Base-by-base conservation (phyloP, 768 basidiomycete genomes). In the Hypholoma sublateritium region DNA sequence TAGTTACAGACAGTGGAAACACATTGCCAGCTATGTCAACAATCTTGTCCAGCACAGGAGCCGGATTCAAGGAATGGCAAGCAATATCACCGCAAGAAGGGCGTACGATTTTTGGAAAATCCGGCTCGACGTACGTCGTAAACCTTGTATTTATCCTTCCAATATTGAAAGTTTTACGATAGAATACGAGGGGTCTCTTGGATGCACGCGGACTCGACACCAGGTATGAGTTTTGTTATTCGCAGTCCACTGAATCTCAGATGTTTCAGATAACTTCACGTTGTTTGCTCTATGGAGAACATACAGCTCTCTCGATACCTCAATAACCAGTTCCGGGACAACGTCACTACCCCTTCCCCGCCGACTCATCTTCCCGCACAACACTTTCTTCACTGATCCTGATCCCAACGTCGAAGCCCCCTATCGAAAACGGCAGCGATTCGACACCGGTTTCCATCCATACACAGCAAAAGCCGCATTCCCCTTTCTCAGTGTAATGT, bases 211-310 rank as follows among this genome's bases (percentile, higher is more conserved):
- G 85, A 87, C 56, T 58, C 69, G 5, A 67, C 65, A 14, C 80
- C 84, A 17, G 78, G 84, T 86, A 58, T 50, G 82, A 32, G 9
- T 77, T 47, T 11, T 16, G 55, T 42, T 52, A 56, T 55, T 53
- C 58, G 39, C 42, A 32, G 41, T 7, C 32, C 16, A 47, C 19
- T 41, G 28, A 16, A 47, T 59, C 62, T 46, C 53, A 44, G 21
- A 41, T 61, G 28, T 39, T 50, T 50, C 70, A 80, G 87, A 87
- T 67, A 85, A 88, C 58, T 82, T 86, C 57, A 87, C 91, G 3
- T 72, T 93, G 53, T 80, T 93, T 32, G 82, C 91, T 5, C 76
- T 96, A 34, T 90, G 88, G 87, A 81, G 89, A 43, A 84, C 83
- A 0, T 89, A 93, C 70, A 84, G 84, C 56, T 79, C 85, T 0